phyloP scores from a whole-genome alignment of 257 asterid genomes.

The Nicotiana otophora region DNA sequence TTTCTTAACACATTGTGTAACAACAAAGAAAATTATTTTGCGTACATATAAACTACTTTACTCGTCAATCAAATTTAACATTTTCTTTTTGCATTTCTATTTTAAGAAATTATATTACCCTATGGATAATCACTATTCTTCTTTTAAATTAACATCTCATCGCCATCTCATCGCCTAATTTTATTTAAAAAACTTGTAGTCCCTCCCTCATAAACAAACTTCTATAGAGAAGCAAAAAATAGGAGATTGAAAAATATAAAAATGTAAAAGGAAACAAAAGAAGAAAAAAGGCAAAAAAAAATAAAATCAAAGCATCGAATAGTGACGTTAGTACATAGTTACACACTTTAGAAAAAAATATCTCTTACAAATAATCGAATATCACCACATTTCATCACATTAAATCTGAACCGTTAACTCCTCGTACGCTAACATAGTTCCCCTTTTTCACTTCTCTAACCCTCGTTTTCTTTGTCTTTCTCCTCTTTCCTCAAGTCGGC shows the following conservation, averaged over 20 bases:
- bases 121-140: not conserved
- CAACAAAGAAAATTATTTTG: too few relatives aligned
- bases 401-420: constrained; percentile 37
- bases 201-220: too few relatives aligned
- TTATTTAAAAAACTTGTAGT: too few relatives aligned
- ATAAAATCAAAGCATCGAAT: too few relatives aligned
- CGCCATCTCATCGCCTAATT: not conserved
- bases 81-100: too few relatives aligned
- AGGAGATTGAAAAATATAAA: not conserved
- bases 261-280: too few relatives aligned
- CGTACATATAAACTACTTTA: too few relatives aligned
- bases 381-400: constrained; percentile 16
- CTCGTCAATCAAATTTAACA: too few relatives aligned
- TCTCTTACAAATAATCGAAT: not conserved
- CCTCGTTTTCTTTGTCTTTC: not conserved
- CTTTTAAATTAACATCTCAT: not conserved
- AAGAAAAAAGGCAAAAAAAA: too few relatives aligned
- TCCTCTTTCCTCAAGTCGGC: constrained; percentile 6
- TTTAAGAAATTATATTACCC: too few relatives aligned
- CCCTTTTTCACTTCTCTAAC: not conserved
- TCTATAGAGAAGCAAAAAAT: not conserved
- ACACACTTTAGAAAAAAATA: not conserved
- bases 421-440: not conserved
- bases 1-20: too few relatives aligned
- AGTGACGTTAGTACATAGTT: not conserved